These are phyloP conservation scores for Corylus americana DNA, from an alignment of 306 rosid species.

Conservation along the genomic window DNA sequence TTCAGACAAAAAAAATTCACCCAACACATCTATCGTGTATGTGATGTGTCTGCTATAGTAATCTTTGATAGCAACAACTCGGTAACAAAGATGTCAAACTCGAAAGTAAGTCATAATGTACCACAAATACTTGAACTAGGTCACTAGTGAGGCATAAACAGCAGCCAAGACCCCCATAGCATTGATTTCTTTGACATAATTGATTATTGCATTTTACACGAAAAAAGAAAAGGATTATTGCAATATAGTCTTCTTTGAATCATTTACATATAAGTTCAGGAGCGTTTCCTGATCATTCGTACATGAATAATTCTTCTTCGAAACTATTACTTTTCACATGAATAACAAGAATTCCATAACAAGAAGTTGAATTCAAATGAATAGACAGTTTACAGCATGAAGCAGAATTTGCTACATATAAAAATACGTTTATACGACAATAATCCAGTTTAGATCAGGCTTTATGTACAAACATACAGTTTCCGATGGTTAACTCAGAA, in stretches of 20 bases:
- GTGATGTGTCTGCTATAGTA: neutral
- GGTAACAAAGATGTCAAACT: neutral
- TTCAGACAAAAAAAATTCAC: neutral
- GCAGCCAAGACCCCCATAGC: neutral
- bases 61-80: too few species aligned
- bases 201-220: neutral
- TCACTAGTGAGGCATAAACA: neutral
- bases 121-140: too few species aligned
- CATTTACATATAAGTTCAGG: neutral
- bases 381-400: conserved; percentile 16
- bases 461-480: conserved; percentile 57
- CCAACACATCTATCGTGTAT: neutral
- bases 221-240: neutral
- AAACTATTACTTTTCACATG: neutral
- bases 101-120: neutral
- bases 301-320: neutral
- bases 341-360: neutral
- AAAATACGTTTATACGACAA: conserved; percentile 26
- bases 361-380: neutral
- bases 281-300: neutral
- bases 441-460: conserved; percentile 40
- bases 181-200: neutral
- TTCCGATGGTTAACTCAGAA: conserved; percentile 41
- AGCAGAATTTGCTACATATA: conserved; percentile 34
- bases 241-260: neutral